Base-by-base conservation (phyloP, 1,284 basidiomycete species). In the Lignosus rhinocerotis region DNA sequence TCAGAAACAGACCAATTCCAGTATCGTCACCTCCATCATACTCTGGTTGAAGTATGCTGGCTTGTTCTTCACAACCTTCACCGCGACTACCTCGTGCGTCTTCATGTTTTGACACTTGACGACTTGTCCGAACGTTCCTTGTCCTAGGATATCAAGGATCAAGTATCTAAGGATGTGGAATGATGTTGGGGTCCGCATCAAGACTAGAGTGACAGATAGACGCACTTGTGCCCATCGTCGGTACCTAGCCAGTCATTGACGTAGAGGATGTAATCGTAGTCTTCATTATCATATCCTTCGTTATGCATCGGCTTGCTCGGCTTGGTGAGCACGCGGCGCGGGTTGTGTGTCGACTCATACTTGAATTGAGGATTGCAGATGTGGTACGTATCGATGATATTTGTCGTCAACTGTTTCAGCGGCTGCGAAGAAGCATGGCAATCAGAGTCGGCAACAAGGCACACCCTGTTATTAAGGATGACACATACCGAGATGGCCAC, bases 31-130 rank as follows among this genome's bases (percentile, higher is more conserved):
- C 75, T 99, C 97, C 96, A 99, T 99, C 92, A 98, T 98, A 76
- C 92, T 94, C 78, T 99, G 96, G 72, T 98, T 97, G 75, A 98
- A 96, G 78, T 99, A 99, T 0, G 96, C 96, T 2, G 96, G 96
- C 76, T 99, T 99, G 76, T 99, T 99, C 81, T 99, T 99, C 70
- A 99, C 95, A 16, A 99, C 97, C 76, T 99, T 99, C 62, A 99
- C 96, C 14, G 97, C 97, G 44, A 97, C 94, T 53, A 99, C 93
- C 73, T 98, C 96, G 74, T 98, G 95, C 39, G 93, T 98, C 76
- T 96, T 93, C 90, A 98, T 96, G 72, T 99, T 98, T 75, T 98
- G 97, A 73, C 97, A 99, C 75, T 99, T 99, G 72, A 99, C 97
- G 31, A 99, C 96, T 74, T 99, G 96, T 2, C 97, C 96, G 68